Conservation (phyloP, 2,329 filamentous ascomycete species). For the Chrysosporium keratinophilum region DNA sequence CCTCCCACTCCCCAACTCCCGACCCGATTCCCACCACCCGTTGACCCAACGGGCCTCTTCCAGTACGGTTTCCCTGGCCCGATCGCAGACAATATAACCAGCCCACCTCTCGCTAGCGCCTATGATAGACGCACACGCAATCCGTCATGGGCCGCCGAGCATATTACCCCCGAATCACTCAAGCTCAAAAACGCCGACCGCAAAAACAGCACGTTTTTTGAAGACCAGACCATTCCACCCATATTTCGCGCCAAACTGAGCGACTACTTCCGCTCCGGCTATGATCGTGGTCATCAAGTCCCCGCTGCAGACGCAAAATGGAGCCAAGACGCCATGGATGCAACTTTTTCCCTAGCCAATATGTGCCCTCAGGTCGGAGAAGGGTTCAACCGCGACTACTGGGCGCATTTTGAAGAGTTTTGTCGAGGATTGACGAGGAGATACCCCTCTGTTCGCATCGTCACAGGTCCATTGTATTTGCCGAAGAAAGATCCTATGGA, state of each 20-base stretch:
- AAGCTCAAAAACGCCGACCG: conserved; percentile 66
- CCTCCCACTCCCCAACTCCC: conserved; percentile 26
- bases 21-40: conserved; percentile 37
- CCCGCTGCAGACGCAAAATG: conserved; percentile 94
- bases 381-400: conserved; percentile 98
- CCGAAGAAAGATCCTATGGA: conserved; percentile 70
- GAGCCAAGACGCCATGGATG: conserved; percentile 88
- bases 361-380: conserved; percentile 98
- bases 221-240: conserved; percentile 68
- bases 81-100: conserved; percentile 66
- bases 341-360: conserved; percentile 84
- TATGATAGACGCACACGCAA: conserved; percentile 88
- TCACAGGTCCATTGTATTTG: conserved; percentile 88
- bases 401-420: conserved; percentile 97
- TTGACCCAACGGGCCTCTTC: conserved; percentile 67
- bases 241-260: conserved; percentile 82
- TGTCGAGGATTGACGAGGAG: conserved; percentile 68
- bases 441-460: conserved; percentile 81
- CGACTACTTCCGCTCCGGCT: conserved; percentile 91
- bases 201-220: conserved; percentile 69
- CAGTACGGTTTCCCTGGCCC: conserved; percentile 90
- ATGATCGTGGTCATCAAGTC: conserved; percentile 93
- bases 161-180: conserved; percentile 85
- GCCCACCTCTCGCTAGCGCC: conserved; percentile 67
- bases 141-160: conserved; percentile 88